phyloP scores from a whole-genome alignment of 345 rosid genomes.

The Diplotaxis tenuifolia region DNA sequence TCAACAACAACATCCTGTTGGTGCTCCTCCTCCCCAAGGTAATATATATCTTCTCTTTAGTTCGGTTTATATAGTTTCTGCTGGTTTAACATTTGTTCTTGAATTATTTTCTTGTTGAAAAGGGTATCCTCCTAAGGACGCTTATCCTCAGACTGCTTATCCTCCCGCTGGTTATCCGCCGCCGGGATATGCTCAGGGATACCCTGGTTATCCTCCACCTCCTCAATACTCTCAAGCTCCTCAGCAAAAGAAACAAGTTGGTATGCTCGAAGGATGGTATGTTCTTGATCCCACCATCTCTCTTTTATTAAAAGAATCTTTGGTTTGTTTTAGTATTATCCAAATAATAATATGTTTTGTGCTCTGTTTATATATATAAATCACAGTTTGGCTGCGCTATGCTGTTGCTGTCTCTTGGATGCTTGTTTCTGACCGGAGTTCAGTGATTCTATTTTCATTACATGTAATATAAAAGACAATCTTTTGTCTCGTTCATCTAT shows the following conservation, averaged over 20 bases:
- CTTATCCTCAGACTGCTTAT: conserved; percentile 57
- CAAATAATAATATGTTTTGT: background rate
- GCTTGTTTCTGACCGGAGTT: conserved; percentile 52
- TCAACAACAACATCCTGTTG: conserved; percentile 58
- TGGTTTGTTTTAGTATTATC: background rate
- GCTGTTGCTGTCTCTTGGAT: conserved; percentile 76
- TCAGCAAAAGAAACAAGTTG: conserved; percentile 37
- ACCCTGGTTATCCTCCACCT: conserved; percentile 47
- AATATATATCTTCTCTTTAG: background rate
- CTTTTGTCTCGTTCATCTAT: background rate
- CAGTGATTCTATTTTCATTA: background rate
- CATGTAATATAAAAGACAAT: background rate
- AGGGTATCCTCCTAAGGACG: conserved; percentile 37
- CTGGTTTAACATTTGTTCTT: background rate
- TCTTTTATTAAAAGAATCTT: background rate
- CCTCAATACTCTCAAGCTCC: conserved; percentile 49
- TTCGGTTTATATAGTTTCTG: background rate
- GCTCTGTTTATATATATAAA: background rate
- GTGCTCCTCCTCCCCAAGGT: conserved; percentile 76
- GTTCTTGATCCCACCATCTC: background rate
- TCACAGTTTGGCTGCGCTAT: conserved; percentile 71
- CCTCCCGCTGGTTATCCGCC: conserved; percentile 65
- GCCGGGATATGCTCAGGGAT: conserved; percentile 55
- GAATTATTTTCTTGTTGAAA: background rate
- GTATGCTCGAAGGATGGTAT: conserved; percentile 71